Base-by-base conservation (phyloP, 345 rosid genomes). In the Salix udensis region DNA sequence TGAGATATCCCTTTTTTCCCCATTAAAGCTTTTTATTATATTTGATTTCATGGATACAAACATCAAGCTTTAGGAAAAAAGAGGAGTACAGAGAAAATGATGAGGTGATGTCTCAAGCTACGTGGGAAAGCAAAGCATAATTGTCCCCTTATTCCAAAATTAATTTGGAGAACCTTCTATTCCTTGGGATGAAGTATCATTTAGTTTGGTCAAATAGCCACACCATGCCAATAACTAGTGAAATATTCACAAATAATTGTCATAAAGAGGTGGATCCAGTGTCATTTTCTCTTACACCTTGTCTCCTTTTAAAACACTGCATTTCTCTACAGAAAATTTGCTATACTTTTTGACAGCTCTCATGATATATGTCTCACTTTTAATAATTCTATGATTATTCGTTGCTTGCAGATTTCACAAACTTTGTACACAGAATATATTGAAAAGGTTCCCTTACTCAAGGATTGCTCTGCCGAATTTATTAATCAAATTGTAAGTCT, bases 401-500 rank as follows among this genome's bases (percentile, higher is more conserved):
- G 48, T 65, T 81, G 77, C 88, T 65, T 81, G 77, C 88, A 96
- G 97, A 92, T 96, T 75, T 89, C 95, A 0, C 91, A 92, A 72
- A 73, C 76, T 11, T 84, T 96, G 67, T 96, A 90, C 76, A 31
- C 86, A 86, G 88, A 90, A 34, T 91, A 74, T 74, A 82, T 94
- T 55, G 82, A 90, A 81, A 83, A 87, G 62, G 82, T 91, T 67
- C 61, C 88, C 44, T 90, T 96, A 53, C 89, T 96, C 68, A 84
- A 80, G 75, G 97, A 83, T 70, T 96, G 99, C 78, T 94, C 99
- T 16, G 68, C 87, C 1, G 98, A 94, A 83, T 91, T 96, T 67
- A 88, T 96, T 26, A 91, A 88, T 76, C 99, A 96, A 82, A 90
- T 96, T 61, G 98, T 91, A 82, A 87, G 97, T 84, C 66, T 69